Percentiles rank a stretch among this genome's conserved stretches.
These are phyloP conservation scores for Rhizophagus sp. DNA, from an alignment of 192 early-diverging fungal species.

Conservation along the genomic window DNA sequence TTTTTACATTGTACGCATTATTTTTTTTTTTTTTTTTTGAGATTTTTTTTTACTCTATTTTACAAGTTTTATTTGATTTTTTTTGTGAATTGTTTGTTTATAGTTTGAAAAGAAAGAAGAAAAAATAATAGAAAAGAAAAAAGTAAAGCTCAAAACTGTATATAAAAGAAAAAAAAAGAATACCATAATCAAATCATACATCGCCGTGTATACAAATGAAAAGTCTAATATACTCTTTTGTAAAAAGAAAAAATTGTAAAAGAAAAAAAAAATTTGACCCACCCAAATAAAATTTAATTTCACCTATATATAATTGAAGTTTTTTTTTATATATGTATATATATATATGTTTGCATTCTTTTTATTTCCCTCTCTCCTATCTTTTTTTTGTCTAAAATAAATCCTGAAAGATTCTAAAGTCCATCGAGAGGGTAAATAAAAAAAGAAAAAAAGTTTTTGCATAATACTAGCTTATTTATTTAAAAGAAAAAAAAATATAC, in stretches of 20 bases:
- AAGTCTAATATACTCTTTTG: no score
- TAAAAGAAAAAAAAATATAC: slow-evolving; percentile 10
- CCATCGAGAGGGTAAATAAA: neutral
- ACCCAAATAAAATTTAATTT: neutral
- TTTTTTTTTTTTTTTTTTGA: no score
- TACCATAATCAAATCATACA: neutral
- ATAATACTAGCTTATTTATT: neutral
- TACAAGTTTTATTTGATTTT: slow-evolving; percentile 17
- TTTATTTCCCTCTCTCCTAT: no score
- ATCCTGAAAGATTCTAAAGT: slow-evolving; percentile 1
- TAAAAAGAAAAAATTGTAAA: no score
- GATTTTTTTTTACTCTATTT: slow-evolving; percentile 13
- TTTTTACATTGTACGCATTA: no score
- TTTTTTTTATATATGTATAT: neutral
- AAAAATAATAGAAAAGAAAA: neutral
- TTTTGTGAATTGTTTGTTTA: neutral
- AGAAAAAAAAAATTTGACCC: neutral
- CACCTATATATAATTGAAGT: neutral
- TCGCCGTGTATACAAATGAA: no score
- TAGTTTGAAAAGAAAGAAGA: neutral
- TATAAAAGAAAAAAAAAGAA: neutral
- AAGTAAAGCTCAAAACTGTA: neutral
- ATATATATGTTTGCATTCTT: no score
- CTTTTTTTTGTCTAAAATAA: neutral
- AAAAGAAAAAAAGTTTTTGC: neutral